Evolutionary conservation across 2,329 filamentous ascomycete genomes (phyloP), one percentile per base, ranked within the genome.

Genomic region (Curvularia eragrostidis): DNA sequence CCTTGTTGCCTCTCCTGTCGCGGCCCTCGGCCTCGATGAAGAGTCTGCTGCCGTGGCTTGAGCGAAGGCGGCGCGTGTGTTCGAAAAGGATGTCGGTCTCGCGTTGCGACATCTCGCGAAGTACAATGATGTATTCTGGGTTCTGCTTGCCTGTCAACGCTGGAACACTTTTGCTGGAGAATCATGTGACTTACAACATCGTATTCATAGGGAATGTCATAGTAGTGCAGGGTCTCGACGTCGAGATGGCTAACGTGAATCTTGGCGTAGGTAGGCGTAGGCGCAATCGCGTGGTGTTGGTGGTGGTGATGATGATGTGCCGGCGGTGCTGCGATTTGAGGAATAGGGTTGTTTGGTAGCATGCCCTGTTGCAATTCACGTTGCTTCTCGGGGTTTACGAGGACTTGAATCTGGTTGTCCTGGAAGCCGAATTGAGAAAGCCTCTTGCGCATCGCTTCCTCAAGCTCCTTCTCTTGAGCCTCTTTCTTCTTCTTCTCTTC

Each of bases 61-160:
- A 66, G 49, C 80, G 78, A 19, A 82, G 72, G 23, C 80, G 77
- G 13, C 76, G 75, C 13, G 81, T 83, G 60, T 83, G 81, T 64
- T 83, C 81, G 63, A 83, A 83, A 28, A 83, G 69, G 24, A 82
- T 73, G 41, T 83, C 80, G 5, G 80, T 83, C 51, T 82, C 80
- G 54, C 74, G 72, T 47, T 77, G 75, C 62, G 78, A 77, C 77
- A 83, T 80, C 59, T 83, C 81, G 50, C 79, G 78, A 10, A 82
- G 73, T 56, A 83, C 80, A 66, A 83, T 80, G 68, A 82, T 78
- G 71, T 79, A 83, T 53, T 81, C 76, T 9, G 75, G 71, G 64
- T 83, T 78, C 66, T 70, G 47, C 26, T 13, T 36, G 39, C 19
- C 12, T 49, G 58, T 67, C 52, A 64, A 28, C 21, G 39, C n/a